Evolutionary conservation across 768 basidiomycete species (phyloP).

Genomic region (Xerocomellus chrysenteron): DNA sequence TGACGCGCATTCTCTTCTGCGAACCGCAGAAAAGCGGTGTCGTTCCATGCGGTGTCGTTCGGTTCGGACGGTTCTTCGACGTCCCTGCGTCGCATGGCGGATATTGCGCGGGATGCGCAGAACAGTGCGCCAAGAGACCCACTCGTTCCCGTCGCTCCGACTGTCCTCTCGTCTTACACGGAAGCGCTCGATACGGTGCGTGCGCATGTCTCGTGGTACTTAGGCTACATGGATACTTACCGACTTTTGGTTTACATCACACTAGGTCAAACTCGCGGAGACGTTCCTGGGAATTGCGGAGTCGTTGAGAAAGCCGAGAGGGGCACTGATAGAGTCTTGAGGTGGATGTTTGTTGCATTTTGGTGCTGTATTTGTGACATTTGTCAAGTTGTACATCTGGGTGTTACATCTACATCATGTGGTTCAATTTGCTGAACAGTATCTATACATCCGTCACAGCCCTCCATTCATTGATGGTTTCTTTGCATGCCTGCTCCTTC

Average conservation of each 20-base stretch:
- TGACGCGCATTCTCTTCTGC: not conserved
- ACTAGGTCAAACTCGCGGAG: slow-evolving; percentile 52
- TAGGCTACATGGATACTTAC: not conserved
- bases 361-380: too few relatives aligned
- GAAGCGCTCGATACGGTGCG: slow-evolving; percentile 51
- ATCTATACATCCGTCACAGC: too few relatives aligned
- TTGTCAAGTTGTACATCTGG: too few relatives aligned
- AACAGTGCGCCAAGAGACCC: slow-evolving; percentile 43
- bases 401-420: too few relatives aligned
- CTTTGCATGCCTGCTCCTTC: too few relatives aligned
- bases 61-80: slow-evolving; percentile 32
- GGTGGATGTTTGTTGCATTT: too few relatives aligned
- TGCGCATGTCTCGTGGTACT: not conserved
- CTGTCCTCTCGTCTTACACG: slow-evolving; percentile 46
- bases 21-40: slow-evolving; percentile 46
- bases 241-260: not conserved
- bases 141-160: slow-evolving; percentile 30
- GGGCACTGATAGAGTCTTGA: slow-evolving; percentile 40
- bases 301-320: slow-evolving; percentile 56
- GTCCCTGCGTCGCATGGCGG: slow-evolving; percentile 48
- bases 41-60: slow-evolving; percentile 61
- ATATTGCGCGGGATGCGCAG: slow-evolving; percentile 50
- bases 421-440: too few relatives aligned
- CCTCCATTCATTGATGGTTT: too few relatives aligned
- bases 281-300: slow-evolving; percentile 60